Base-by-base conservation (phyloP, 1,284 basidiomycete species). In the Apiotrichum sp. region DNA sequence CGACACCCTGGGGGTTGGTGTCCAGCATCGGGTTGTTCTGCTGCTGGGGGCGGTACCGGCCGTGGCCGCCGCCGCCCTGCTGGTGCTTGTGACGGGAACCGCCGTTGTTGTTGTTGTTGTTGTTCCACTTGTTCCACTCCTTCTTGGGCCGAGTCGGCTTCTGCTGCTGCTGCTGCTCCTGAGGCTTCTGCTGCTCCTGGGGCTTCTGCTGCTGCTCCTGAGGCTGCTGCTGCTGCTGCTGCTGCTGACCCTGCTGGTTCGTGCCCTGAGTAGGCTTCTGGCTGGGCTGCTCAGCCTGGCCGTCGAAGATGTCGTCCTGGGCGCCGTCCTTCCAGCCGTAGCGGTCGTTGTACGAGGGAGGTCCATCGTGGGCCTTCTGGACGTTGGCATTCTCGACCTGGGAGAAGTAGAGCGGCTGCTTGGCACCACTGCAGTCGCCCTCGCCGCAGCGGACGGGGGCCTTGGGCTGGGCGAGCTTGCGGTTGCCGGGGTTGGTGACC, bases 291-390 rank as follows among this genome's bases (percentile, higher is more conserved):
- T 33, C 9, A 8, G 31, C 40, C 6, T 44, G 58, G 34, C 57
- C 61, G 7, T 66, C 67, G 56, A 72, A 78, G 31, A 78, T 66
- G 55, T 78, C 74, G 34, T 71, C 73, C 62, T 78, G 77, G 38
- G 76, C 74, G 31, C 77, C 77, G 55, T 78, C 64, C 55, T 65
- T 63, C 56, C 71, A 78, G 7, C 75, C 76, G 51, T 73, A 76
- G 9, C 63, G 65, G 36, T 53, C 65, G 53, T 77, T 75, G 61
- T 78, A 74, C 58, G 65, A 73, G 5, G 73, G 73, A 10, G 73
- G 73, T 54, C 70, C 68, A 14, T 61, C 68, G 48, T 72, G 67
- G 36, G 7, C 8, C 8, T 13, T 7, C 14, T 55, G 50, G 48
- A 70, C 70, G 62, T 75, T 75, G 63, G 72, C 72, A 4, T 64